Base-by-base conservation (phyloP, 2,329 filamentous ascomycete species). In the Herpotrichia juniperi region DNA sequence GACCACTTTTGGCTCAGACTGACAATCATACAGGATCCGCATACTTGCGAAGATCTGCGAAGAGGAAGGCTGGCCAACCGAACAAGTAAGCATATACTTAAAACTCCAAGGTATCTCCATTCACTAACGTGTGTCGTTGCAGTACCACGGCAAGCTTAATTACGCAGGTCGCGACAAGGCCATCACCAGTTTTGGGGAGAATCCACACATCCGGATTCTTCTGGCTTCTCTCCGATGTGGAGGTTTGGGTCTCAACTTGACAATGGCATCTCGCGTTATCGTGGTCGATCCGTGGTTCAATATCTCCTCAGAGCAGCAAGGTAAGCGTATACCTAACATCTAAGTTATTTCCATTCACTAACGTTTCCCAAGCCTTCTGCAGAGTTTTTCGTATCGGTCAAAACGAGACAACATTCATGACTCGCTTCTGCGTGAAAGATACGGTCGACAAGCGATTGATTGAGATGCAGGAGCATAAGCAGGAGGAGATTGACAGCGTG, bases 361-460 rank as follows among this genome's bases (percentile, higher is more conserved):
- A n/a, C n/a, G n/a, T n/a, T n/a, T n/a, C n/a, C n/a, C n/a, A n/a
- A 61, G 86, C 83, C 0, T 84, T 83, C 62, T 81, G 78, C 1
- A 81, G 89, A 0, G 82, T 90, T 0, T 83, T 82, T 59, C 80
- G 89, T 4, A 84, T 87, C 2, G 87, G 87, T 0, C 89, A 93
- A 56, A 55, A 64, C 0, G 82, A 86, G 35, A 74, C 83, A 28
- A 86, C 87, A 0, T 74, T 83, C 10, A 80, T 89, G 51, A 78
- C 83, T 0, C 79, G 85, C 0, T 76, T 91, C 28, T 70, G 85
- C 1, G 76, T 86, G 0, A 69, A 75, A 1, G 75, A 81, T 4
- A 82, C 79, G 0, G 81, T 90, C 4, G 88, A 92, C 52, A 74
- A 81, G 9, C 73, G 78, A 0, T 75, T 91, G 3, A 64, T 80